Conservation (phyloP, 1,139 yeast genomes). For the Pichia sp. region DNA sequence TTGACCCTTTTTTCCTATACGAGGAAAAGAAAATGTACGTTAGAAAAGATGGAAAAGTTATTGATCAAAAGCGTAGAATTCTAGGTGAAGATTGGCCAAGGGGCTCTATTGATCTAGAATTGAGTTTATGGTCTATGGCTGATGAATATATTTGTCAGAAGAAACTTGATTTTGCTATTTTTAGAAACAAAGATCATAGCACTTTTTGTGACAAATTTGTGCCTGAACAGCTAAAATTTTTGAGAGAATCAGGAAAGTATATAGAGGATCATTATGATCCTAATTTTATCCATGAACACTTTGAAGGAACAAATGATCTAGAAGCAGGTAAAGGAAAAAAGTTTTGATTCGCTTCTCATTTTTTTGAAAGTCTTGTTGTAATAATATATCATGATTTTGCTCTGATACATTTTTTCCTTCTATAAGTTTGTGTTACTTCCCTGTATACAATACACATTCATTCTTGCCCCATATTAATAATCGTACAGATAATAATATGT, state of each 20-base stretch:
- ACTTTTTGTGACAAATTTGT: slow-evolving; percentile 20
- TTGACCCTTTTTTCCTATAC: slow-evolving; percentile 27
- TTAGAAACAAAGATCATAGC: slow-evolving; percentile 15
- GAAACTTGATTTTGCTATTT: slow-evolving; percentile 17
- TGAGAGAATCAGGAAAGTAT: slow-evolving; percentile 7
- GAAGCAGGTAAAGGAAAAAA: not conserved
- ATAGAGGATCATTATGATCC: slow-evolving; percentile 7
- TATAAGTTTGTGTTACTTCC: too few species aligned
- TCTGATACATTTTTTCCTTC: too few species aligned
- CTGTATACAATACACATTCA: too few species aligned
- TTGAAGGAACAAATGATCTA: slow-evolving; percentile 7
- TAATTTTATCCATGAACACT: not conserved
- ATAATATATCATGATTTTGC: too few species aligned
- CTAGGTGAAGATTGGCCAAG: slow-evolving; percentile 26
- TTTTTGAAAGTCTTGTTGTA: too few species aligned
- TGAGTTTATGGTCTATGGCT: slow-evolving; percentile 25
- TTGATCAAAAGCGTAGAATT: slow-evolving; percentile 23
- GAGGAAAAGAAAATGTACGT: slow-evolving; percentile 19
- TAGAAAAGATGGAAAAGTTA: slow-evolving; percentile 15
- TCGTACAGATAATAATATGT: too few species aligned
- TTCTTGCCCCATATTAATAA: too few species aligned
- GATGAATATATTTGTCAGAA: slow-evolving; percentile 24
- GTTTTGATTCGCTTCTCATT: not conserved
- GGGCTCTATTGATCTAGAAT: slow-evolving; percentile 24
- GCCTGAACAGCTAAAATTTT: slow-evolving; percentile 20